A percentile compares a stretch with the other conserved stretches of the same genome.
These are phyloP conservation scores for Sugiyamaella xylanicola DNA, from an alignment of 1,139 yeast genomes.

Conservation along the genomic window DNA sequence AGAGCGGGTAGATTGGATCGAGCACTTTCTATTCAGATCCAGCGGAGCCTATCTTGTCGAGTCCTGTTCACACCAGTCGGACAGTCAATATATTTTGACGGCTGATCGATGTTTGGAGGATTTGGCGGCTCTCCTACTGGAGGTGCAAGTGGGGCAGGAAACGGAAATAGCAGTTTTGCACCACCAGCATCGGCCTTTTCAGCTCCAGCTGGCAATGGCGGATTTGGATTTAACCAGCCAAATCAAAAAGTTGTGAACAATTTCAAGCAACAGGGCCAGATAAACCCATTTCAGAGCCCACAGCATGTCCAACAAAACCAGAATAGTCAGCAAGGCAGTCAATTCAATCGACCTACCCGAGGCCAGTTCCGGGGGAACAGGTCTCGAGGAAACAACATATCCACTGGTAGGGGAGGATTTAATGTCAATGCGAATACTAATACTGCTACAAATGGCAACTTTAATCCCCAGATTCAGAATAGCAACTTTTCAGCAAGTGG, in stretches of 20 bases:
- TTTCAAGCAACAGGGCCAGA: no score
- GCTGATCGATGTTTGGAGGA: constrained; percentile 10
- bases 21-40: no score
- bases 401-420: neutral
- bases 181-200: constrained; percentile 1
- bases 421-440: neutral
- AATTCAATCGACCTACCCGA: neutral
- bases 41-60: no score
- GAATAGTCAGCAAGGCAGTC: neutral
- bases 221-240: neutral
- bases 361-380: constrained; percentile 3
- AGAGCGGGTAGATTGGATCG: neutral
- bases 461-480: neutral
- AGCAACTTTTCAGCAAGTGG: neutral
- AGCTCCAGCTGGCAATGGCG: constrained; percentile 1
- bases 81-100: no score
- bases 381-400: neutral
- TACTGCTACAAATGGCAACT: no score
- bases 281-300: neutral
- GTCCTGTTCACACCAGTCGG: no score
- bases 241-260: no score
- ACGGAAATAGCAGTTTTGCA: neutral
- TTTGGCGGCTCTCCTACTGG: neutral
- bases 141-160: neutral
- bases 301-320: neutral